phyloP scores from a whole-genome alignment of 2,329 filamentous ascomycete genomes.

The Verticillium longisporum region DNA sequence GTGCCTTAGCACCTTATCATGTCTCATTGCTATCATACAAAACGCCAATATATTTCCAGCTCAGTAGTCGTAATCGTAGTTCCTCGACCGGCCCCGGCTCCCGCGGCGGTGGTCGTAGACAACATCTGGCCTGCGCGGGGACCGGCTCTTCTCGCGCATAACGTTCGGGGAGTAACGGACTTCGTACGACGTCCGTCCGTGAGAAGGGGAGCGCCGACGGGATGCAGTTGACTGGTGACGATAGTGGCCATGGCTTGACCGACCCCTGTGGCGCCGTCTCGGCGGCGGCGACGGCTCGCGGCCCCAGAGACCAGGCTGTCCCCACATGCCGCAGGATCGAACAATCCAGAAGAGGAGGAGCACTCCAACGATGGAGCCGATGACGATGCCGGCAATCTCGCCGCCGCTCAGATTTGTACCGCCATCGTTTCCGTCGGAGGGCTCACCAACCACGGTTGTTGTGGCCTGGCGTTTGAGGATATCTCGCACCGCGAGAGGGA shows the following conservation, averaged over 20 bases:
- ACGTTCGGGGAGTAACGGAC: slow-evolving; percentile 9
- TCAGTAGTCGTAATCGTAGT: background rate
- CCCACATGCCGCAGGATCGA: slow-evolving; percentile 26
- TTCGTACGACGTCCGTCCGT: slow-evolving; percentile 4
- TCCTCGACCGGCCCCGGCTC: background rate
- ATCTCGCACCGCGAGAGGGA: slow-evolving; percentile 1
- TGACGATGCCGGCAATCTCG: slow-evolving; percentile 44
- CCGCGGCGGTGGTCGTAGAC: background rate
- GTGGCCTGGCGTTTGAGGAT: slow-evolving; percentile 14
- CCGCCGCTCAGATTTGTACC: slow-evolving; percentile 32
- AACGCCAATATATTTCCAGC: background rate
- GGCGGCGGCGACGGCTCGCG: slow-evolving; percentile 4
- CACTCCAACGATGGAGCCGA: slow-evolving; percentile 38
- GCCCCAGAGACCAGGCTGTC: slow-evolving; percentile 3
- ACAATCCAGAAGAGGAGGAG: slow-evolving; percentile 40
- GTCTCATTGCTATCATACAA: background rate
- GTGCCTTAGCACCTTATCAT: background rate
- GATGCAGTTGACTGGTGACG: slow-evolving; percentile 9
- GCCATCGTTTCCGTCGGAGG: slow-evolving; percentile 11
- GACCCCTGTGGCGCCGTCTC: slow-evolving; percentile 5
- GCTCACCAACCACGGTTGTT: slow-evolving; percentile 20
- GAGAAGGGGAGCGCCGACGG: slow-evolving; percentile 2
- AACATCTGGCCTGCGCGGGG: background rate
- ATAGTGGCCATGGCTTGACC: slow-evolving; percentile 5
- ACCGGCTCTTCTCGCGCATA: slow-evolving; percentile 5